phyloP scores from a whole-genome alignment of 176 grass and related monocot genomes.

The Hyparrhenia diplandra region DNA sequence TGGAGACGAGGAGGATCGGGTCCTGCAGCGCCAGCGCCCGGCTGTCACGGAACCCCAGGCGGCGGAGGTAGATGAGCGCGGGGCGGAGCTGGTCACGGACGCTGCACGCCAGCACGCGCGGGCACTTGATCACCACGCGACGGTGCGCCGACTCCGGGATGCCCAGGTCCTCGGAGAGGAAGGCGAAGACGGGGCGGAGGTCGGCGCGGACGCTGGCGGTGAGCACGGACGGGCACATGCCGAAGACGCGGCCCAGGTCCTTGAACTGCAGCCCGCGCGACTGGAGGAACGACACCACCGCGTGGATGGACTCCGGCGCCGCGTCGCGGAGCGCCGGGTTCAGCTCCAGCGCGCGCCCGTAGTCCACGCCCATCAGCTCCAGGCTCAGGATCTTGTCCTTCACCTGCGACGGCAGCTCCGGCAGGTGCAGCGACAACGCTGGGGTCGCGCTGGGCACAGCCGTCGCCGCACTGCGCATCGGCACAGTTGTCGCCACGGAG shows the following conservation, averaged over 20 bases:
- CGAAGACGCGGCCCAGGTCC: conserved; percentile 47
- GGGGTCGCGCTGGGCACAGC: neutral
- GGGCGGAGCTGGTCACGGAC: conserved; percentile 75
- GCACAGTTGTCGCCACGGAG: neutral
- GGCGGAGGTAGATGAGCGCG: conserved; percentile 57
- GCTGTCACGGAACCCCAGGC: conserved; percentile 52
- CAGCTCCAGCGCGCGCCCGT: conserved; percentile 33
- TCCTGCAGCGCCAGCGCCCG: conserved; percentile 44
- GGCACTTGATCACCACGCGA: conserved; percentile 56
- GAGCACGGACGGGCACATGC: conserved; percentile 57
- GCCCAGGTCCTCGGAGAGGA: conserved; percentile 61
- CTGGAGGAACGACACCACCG: conserved; percentile 53
- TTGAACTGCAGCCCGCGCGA: conserved; percentile 69
- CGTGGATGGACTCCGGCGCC: conserved; percentile 51
- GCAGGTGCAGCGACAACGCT: conserved; percentile 34
- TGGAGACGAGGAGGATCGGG: conserved; percentile 67
- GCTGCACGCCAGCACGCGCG: conserved; percentile 47
- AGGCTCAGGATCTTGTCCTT: conserved; percentile 78
- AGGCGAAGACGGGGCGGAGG: conserved; percentile 62
- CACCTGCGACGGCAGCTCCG: conserved; percentile 41
- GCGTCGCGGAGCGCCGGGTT: conserved; percentile 54
- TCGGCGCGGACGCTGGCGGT: conserved; percentile 40
- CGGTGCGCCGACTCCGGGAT: conserved; percentile 35
- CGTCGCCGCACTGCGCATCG: neutral
- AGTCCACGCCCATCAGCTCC: conserved; percentile 77